These are phyloP conservation scores for Coemansia sp. DNA, from an alignment of 192 early-diverging fungal genomes.

Conservation along the genomic window DNA sequence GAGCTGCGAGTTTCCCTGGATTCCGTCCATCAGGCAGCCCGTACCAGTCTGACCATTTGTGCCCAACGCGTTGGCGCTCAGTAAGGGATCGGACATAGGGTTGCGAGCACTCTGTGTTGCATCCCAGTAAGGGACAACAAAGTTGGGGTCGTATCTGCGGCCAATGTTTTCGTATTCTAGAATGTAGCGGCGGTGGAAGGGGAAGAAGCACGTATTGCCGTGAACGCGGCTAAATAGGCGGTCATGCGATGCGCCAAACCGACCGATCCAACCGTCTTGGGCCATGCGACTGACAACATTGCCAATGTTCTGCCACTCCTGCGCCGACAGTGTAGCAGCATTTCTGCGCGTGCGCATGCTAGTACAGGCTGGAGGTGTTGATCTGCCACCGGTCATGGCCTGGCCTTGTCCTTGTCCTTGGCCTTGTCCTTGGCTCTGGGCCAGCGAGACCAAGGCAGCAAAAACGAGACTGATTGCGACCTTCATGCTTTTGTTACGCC, in stretches of 20 bases:
- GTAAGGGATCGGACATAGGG: conserved; percentile 32
- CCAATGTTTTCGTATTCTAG: conserved; percentile 52
- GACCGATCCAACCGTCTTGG: conserved; percentile 38
- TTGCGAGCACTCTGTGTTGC: conserved; percentile 45
- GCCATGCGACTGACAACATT: conserved; percentile 41
- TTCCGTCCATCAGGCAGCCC: conserved; percentile 39
- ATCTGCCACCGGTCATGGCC: background rate
- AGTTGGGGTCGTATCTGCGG: conserved; percentile 42
- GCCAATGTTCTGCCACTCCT: conserved; percentile 49
- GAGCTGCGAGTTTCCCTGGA: conserved; percentile 50
- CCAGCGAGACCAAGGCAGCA: conserved; percentile 30
- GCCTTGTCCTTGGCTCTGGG: conserved; percentile 17
- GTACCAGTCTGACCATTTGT: conserved; percentile 30
- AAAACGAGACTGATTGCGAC: conserved; percentile 30
- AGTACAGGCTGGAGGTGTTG: conserved; percentile 20
- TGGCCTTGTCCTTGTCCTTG: too few relatives aligned
- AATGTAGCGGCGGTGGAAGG: conserved; percentile 57
- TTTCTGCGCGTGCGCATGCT: conserved; percentile 43
- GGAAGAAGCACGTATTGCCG: conserved; percentile 52
- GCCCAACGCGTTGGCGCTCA: conserved; percentile 30
- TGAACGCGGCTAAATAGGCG: conserved; percentile 47
- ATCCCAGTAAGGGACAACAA: conserved; percentile 58
- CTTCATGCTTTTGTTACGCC: conserved; percentile 29
- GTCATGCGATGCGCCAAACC: conserved; percentile 44
- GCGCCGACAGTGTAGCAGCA: conserved; percentile 37